phyloP scores from a whole-genome alignment of 164 flowering plant genomes.

The Liriodendron chinense region DNA sequence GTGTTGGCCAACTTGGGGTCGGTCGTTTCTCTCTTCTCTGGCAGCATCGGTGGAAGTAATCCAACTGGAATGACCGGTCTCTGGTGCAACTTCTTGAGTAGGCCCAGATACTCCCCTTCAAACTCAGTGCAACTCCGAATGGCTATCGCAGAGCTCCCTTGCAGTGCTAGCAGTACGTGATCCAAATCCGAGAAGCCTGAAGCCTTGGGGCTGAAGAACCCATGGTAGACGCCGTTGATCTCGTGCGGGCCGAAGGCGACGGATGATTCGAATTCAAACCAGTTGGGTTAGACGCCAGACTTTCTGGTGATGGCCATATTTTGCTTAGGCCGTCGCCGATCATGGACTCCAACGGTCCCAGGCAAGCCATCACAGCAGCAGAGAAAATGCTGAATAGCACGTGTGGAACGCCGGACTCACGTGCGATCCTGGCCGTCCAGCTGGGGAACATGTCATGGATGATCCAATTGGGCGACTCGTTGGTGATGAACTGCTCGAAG shows the following conservation, averaged over 20 bases:
- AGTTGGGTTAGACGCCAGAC: slow-evolving; percentile 26
- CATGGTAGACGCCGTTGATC: not conserved
- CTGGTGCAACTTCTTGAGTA: slow-evolving; percentile 33
- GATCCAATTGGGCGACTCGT: slow-evolving; percentile 29
- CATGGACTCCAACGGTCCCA: slow-evolving; percentile 20
- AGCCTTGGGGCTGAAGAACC: not conserved
- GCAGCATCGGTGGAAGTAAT: slow-evolving; percentile 31
- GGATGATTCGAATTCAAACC: slow-evolving; percentile 34
- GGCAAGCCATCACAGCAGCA: slow-evolving; percentile 13
- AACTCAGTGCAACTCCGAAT: slow-evolving; percentile 46
- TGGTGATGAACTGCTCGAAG: slow-evolving; percentile 16
- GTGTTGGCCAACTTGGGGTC: slow-evolving; percentile 27
- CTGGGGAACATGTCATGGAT: slow-evolving; percentile 25
- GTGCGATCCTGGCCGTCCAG: slow-evolving; percentile 25
- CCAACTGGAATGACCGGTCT: slow-evolving; percentile 55
- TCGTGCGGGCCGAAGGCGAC: slow-evolving; percentile 22
- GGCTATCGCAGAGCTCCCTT: slow-evolving; percentile 34
- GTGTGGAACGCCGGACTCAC: slow-evolving; percentile 11
- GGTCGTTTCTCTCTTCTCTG: not conserved
- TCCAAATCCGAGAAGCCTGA: slow-evolving; percentile 27
- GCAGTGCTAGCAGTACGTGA: slow-evolving; percentile 23
- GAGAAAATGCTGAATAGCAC: slow-evolving; percentile 19
- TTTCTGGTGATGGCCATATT: not conserved
- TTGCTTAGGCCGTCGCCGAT: not conserved
- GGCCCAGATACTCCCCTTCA: slow-evolving; percentile 50